These are phyloP conservation scores for Staphylotrichum tortipilum DNA, from an alignment of 495 filamentous ascomycete species.

Conservation along the genomic window DNA sequence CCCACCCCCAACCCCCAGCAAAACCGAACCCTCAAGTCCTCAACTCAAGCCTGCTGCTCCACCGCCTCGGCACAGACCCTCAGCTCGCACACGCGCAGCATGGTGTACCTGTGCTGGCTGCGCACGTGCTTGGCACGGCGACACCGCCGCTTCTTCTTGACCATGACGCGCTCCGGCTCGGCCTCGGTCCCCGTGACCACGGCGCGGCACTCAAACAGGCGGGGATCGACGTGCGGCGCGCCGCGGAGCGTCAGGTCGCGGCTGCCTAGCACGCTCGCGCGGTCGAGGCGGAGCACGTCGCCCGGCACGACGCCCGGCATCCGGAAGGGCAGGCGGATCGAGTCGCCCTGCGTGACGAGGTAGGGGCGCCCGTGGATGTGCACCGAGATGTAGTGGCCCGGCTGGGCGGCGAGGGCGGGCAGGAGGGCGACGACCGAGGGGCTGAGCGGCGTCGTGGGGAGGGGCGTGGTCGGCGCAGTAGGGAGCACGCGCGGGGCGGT, in stretches of 20 bases:
- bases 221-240: slow-evolving; percentile 65
- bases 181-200: slow-evolving; percentile 77
- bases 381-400: slow-evolving; percentile 73
- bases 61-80: slow-evolving; percentile 37
- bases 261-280: slow-evolving; percentile 68
- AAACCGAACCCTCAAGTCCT: no score
- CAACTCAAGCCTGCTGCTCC: neutral
- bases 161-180: slow-evolving; percentile 77
- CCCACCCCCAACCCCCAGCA: neutral
- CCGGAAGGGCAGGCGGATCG: slow-evolving; percentile 84
- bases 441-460: slow-evolving; percentile 30
- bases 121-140: slow-evolving; percentile 60
- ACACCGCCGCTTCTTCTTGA: slow-evolving; percentile 90
- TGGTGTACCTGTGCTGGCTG: slow-evolving; percentile 86
- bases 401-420: slow-evolving; percentile 68
- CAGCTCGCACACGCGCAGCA: slow-evolving; percentile 74
- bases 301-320: slow-evolving; percentile 78
- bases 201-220: slow-evolving; percentile 75
- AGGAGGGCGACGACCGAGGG: slow-evolving; percentile 58
- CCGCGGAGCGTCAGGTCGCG: slow-evolving; percentile 87
- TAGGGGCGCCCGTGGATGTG: slow-evolving; percentile 85
- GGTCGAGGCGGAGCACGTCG: slow-evolving; percentile 77
- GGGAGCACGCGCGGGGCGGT: slow-evolving; percentile 12
- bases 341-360: slow-evolving; percentile 81
- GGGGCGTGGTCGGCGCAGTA: no score